Base-by-base conservation (phyloP, 2,329 filamentous ascomycete species). In the Sporothrix pseudoabietina region DNA sequence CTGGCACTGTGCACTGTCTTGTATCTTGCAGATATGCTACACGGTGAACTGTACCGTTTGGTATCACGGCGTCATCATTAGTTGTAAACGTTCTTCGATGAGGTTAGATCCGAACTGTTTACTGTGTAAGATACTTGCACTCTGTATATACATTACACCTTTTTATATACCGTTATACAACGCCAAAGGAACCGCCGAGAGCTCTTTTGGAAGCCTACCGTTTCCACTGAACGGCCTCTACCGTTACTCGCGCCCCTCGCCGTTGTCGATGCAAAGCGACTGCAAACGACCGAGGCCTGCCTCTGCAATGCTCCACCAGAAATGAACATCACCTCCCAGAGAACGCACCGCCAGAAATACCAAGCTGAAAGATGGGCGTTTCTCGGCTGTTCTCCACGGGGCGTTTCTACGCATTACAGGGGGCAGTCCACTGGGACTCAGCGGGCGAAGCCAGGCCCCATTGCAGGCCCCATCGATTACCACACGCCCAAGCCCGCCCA, bases 281-380 rank as follows among this genome's bases (percentile, higher is more conserved):
- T 26, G 30, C 30, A 32, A 59, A 35, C 12, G 55, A n/a, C 55
- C 30, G 55, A 59, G 16, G 55, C 14, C 55, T 59, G 55, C 55
- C n/a, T n/a, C 41, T 14, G 12, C 12, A 10, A 44, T 12, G 12
- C 14, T 32, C 39, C n/a, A 44, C 16, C 59, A 26, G 30, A 66
- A 47, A 47, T 30, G 39, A 66, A 30, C 61, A 30, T 66, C 22
- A 47, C n/a, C 47, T 16, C 39, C 39, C 39, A 47, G 61, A 41
- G 8, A 35, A 59, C 30, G 16, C 14, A 4, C 52, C 52, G 52
- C 22, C 52, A 26, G 22, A 55, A 55, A 30, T 55, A 41, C 70
- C 72, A 71, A 75, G 74, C 74, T 75, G 72, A 74, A 75, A 39
- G 49, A 71, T 47, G 35, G 69, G 70, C 32, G 65, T 66, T 52